Percentiles rank a stretch among this genome's conserved stretches.
Evolutionary conservation across 805 yeast species (phyloP).

Genomic region (Myxozyma lipomycoides): DNA sequence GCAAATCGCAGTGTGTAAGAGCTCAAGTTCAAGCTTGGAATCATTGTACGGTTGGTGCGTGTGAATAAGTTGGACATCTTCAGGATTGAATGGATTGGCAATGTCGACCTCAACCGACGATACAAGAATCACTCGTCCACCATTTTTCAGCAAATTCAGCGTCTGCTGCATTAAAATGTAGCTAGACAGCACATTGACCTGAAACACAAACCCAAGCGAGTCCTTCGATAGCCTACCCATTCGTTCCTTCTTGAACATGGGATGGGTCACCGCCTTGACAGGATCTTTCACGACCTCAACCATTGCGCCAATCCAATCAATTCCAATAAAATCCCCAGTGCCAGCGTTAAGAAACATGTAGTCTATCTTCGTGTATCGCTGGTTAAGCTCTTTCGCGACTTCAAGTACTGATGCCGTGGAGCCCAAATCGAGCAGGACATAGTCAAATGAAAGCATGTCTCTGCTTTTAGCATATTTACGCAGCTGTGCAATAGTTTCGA

Average conservation of each 20-base stretch:
- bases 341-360: slow-evolving; percentile 85
- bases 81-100: slow-evolving; percentile 56
- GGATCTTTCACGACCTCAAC: slow-evolving; percentile 65
- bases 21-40: slow-evolving; percentile 80
- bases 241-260: slow-evolving; percentile 78
- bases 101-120: slow-evolving; percentile 80
- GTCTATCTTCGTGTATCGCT: slow-evolving; percentile 64
- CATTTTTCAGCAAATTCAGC: slow-evolving; percentile 49
- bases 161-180: slow-evolving; percentile 74
- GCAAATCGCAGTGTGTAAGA: slow-evolving; percentile 72
- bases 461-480: slow-evolving; percentile 34
- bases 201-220: slow-evolving; percentile 82
- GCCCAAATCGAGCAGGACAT: slow-evolving; percentile 81
- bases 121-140: slow-evolving; percentile 78
- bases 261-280: slow-evolving; percentile 78
- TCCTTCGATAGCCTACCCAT: slow-evolving; percentile 73
- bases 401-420: slow-evolving; percentile 79
- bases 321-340: slow-evolving; percentile 79
- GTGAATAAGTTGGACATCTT: slow-evolving; percentile 68
- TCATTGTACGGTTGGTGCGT: slow-evolving; percentile 80
- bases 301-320: slow-evolving; percentile 78
- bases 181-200: slow-evolving; percentile 96
- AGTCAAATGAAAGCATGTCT: slow-evolving; percentile 76
- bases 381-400: slow-evolving; percentile 66
- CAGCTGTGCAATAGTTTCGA: slow-evolving; percentile 62